Conservation (phyloP, 2,329 filamentous ascomycete genomes). For the Aspergillus bombycis region DNA sequence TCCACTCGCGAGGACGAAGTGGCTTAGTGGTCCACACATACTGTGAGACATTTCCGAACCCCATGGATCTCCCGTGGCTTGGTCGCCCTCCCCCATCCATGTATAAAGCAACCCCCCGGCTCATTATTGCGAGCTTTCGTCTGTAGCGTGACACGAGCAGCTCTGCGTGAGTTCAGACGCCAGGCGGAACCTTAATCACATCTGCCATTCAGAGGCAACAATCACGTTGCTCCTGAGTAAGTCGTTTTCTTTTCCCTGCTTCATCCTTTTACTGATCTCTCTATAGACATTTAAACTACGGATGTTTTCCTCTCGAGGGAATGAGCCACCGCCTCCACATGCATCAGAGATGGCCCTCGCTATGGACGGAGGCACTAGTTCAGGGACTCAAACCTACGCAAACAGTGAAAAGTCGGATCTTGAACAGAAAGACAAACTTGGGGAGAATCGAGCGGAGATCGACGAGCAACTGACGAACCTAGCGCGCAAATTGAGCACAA, state of each 20-base stretch:
- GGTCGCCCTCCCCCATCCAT: neutral
- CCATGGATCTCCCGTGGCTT: neutral
- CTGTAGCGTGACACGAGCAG: neutral
- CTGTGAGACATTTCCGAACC: neutral
- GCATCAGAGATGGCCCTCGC: neutral
- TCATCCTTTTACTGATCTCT: neutral
- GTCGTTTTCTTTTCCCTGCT: neutral
- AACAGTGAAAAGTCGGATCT: neutral
- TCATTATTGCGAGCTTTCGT: neutral
- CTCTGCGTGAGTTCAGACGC: neutral
- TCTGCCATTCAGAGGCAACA: neutral
- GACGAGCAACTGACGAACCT: slow-evolving; percentile 9
- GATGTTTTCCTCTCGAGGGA: neutral
- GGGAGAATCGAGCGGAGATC: neutral
- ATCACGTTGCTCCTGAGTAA: neutral
- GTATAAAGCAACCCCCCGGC: neutral
- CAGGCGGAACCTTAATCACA: neutral
- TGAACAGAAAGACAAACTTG: neutral
- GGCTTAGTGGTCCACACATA: neutral
- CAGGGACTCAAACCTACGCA: neutral
- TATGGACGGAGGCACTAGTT: neutral
- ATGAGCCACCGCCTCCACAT: neutral
- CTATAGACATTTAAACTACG: neutral
- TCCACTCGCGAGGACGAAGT: neutral
- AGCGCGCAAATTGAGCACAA: slow-evolving; percentile 11